A percentile compares a stretch with the other conserved stretches of the same genome.
Conservation (phyloP, 352 stramenopile species). For the Phytophthora aleatoria region DNA sequence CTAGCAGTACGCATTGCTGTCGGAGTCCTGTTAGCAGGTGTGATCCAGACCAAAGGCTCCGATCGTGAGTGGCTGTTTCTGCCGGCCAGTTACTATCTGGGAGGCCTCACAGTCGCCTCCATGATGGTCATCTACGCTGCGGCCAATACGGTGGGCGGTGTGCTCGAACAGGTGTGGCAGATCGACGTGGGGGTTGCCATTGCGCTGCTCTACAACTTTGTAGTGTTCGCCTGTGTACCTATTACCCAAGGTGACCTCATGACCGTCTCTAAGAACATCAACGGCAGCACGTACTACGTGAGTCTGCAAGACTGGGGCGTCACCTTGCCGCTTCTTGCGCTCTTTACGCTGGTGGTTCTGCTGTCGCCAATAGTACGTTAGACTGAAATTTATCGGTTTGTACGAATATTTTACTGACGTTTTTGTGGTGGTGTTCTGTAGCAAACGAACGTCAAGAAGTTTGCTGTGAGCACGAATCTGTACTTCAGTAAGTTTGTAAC, state of each 20-base stretch:
- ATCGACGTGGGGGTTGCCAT: slow-evolving; percentile 70
- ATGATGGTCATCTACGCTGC: slow-evolving; percentile 77
- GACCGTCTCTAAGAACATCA: slow-evolving; percentile 52
- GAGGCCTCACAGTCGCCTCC: slow-evolving; percentile 66
- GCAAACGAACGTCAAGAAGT: slow-evolving; percentile 79
- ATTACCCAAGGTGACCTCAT: slow-evolving; percentile 58
- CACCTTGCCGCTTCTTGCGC: slow-evolving; percentile 57
- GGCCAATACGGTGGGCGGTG: slow-evolving; percentile 60
- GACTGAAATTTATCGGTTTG: neutral
- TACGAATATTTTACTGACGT: slow-evolving; percentile 2
- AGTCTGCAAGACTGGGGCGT: slow-evolving; percentile 64
- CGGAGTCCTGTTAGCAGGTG: slow-evolving; percentile 61
- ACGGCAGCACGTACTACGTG: slow-evolving; percentile 63
- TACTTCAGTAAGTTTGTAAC: slow-evolving; percentile 66
- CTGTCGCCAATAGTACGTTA: slow-evolving; percentile 56
- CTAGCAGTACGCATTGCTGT: slow-evolving; percentile 59
- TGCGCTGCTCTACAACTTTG: slow-evolving; percentile 77
- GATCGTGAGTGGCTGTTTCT: slow-evolving; percentile 61
- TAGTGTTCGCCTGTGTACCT: slow-evolving; percentile 57
- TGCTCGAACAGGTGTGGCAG: slow-evolving; percentile 73
- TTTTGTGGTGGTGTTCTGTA: slow-evolving; percentile 9
- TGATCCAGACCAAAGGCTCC: slow-evolving; percentile 55
- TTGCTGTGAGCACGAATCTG: slow-evolving; percentile 73
- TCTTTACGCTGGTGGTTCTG: slow-evolving; percentile 72
- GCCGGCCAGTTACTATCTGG: slow-evolving; percentile 68